A percentile compares a stretch with the other conserved stretches of the same genome.
These are phyloP conservation scores for Lepidium africanum DNA, from an alignment of 345 rosid genomes.

Conservation along the genomic window DNA sequence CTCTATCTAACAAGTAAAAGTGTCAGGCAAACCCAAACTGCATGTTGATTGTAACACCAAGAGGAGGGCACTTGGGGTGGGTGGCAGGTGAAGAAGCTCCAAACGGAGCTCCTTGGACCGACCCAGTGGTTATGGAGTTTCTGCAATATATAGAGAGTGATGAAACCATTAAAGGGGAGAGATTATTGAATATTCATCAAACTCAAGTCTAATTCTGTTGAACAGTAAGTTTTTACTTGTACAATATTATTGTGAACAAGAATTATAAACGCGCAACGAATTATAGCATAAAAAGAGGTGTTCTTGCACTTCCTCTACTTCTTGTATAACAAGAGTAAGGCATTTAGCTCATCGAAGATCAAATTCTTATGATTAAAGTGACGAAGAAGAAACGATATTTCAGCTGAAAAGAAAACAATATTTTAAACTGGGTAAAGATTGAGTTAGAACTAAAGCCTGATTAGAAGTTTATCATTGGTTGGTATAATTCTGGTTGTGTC, in stretches of 20 bases:
- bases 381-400: background rate
- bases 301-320: background rate
- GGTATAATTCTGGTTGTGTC: background rate
- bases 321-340: background rate
- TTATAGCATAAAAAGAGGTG: background rate
- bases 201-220: conserved; percentile 12
- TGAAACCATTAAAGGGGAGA: conserved; percentile 8
- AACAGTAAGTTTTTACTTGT: background rate
- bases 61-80: conserved; percentile 93
- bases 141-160: conserved; percentile 53
- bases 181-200: conserved; percentile 5
- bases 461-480: background rate
- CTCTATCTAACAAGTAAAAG: conserved; percentile 1
- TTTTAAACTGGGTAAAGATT: background rate
- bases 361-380: background rate
- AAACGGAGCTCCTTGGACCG: conserved; percentile 84
- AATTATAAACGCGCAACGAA: background rate
- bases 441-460: background rate
- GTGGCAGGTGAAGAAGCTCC: conserved; percentile 75
- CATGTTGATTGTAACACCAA: conserved; percentile 75
- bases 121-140: conserved; percentile 69
- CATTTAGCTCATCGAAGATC: background rate
- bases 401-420: background rate
- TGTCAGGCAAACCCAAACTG: conserved; percentile 73
- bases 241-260: background rate